Base-by-base conservation (phyloP, 192 early-diverging fungal species). In the Funneliformis mosseae region DNA sequence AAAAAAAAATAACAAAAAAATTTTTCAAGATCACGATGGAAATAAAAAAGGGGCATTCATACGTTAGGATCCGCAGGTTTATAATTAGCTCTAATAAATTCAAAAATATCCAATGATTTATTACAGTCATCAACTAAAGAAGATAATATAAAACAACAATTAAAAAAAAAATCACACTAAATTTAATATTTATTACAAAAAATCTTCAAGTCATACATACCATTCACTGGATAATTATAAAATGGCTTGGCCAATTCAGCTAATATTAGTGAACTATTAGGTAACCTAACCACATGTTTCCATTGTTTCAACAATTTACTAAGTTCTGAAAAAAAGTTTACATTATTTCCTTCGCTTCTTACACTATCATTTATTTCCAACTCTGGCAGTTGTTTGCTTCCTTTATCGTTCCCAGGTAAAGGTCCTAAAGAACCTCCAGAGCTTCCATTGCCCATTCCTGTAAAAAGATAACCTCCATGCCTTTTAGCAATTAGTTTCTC, bases 31-130 rank as follows among this genome's bases (percentile, higher is more conserved):
- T 33, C 33, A 33, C 33, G 3, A 21, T 38, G 5, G 14, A 0
- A 61, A 14, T 18, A 74, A 59, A 9, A 38, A 50, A 50, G 12
- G 5, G 23, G n/a, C 23, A 59, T 77, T 8, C 39, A 23, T 64
- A 86, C 85, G 55, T 69, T 67, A 21, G 75, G 23, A 68, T 84
- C 77, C 12, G 73, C 8, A 33, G 77, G 27, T 8, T 28, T 75
- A 69, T 78, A 86, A 18, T 76, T 68, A 16, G 67, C 41, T 14
- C 62, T 80, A n/a, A 86, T 83, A 59, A 83, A 83, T 41, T 84
- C 85, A 78, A 86, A 84, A 10, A 83, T 77, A 66, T 84, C 83
- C 12, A 86, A 69, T 5, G 85, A 78, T 74, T 83, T 75, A 42
- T 76, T 73, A 66, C 85, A 84, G 25, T 84, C 83, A 50, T 76